Conservation (phyloP, 495 filamentous ascomycete species). For the Penicillium crystallinum region DNA sequence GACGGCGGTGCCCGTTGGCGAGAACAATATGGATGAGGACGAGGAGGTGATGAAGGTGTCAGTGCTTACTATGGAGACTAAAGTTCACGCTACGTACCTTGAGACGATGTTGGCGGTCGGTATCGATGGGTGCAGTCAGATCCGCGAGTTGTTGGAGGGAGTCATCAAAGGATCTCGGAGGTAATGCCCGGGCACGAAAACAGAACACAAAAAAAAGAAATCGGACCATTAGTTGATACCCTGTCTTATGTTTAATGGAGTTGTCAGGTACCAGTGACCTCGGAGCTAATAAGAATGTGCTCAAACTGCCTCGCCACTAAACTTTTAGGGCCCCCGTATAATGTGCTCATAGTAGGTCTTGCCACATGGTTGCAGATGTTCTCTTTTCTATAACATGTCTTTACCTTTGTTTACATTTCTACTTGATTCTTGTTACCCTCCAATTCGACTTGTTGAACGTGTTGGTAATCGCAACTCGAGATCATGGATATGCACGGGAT, state of each 20-base stretch:
- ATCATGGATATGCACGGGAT: slow-evolving; percentile 2
- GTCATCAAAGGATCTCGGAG: slow-evolving; percentile 41
- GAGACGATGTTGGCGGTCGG: slow-evolving; percentile 91
- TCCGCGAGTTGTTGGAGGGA: slow-evolving; percentile 67
- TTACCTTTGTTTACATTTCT: neutral
- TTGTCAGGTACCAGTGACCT: neutral
- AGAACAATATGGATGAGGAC: slow-evolving; percentile 34
- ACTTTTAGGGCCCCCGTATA: neutral
- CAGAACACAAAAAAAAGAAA: neutral
- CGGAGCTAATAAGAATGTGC: neutral
- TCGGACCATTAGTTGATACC: slow-evolving; percentile 16
- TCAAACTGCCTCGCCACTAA: slow-evolving; percentile 1
- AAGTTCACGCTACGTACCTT: slow-evolving; percentile 65
- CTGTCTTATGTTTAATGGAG: slow-evolving; percentile 4
- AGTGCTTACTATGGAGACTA: slow-evolving; percentile 78
- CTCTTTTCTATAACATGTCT: neutral
- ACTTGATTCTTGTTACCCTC: neutral
- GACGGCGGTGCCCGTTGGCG: slow-evolving; percentile 44
- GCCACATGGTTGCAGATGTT: neutral
- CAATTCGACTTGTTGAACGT: neutral
- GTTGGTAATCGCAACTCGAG: too few species aligned
- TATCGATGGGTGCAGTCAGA: slow-evolving; percentile 84
- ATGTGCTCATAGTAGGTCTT: neutral
- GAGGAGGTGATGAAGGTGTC: slow-evolving; percentile 62
- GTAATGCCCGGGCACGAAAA: slow-evolving; percentile 7